Percentiles rank a stretch among this genome's conserved stretches.
Conservation (phyloP, 768 basidiomycete species). For the Leccinum sublutescens region DNA sequence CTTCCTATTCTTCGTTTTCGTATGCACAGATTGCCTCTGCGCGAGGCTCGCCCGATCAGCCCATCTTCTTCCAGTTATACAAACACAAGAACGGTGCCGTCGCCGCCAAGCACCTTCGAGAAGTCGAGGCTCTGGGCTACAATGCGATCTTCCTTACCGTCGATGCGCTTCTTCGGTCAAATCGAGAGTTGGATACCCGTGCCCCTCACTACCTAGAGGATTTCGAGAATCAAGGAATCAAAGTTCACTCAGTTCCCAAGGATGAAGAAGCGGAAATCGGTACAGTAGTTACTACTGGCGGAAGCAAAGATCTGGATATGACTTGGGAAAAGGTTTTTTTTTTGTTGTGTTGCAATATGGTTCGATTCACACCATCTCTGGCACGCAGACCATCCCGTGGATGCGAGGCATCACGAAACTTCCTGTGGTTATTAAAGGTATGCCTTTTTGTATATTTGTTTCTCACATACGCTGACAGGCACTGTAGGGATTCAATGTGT, state of each 20-base stretch:
- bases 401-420: slow-evolving; percentile 62
- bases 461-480: slow-evolving; percentile 7
- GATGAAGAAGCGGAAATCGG: slow-evolving; percentile 37
- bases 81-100: slow-evolving; percentile 66
- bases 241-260: slow-evolving; percentile 16
- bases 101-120: slow-evolving; percentile 67
- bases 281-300: slow-evolving; percentile 63
- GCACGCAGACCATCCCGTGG: slow-evolving; percentile 70
- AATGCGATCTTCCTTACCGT: slow-evolving; percentile 91
- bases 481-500: slow-evolving; percentile 66
- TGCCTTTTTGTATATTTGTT: not conserved
- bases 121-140: slow-evolving; percentile 72
- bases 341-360: not conserved
- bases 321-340: slow-evolving; percentile 63
- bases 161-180: slow-evolving; percentile 81
- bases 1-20: slow-evolving; percentile 72
- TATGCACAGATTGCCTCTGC: slow-evolving; percentile 59
- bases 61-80: slow-evolving; percentile 83
- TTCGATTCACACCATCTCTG: not conserved
- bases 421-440: slow-evolving; percentile 75
- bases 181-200: slow-evolving; percentile 72
- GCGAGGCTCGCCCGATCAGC: slow-evolving; percentile 51
- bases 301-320: slow-evolving; percentile 71
- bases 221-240: slow-evolving; percentile 41
- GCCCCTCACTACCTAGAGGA: slow-evolving; percentile 58